Evolutionary conservation across 192 early-diverging fungal species (phyloP), one percentile per base, ranked within the genome.

Genomic region (Backusella luteola): DNA sequence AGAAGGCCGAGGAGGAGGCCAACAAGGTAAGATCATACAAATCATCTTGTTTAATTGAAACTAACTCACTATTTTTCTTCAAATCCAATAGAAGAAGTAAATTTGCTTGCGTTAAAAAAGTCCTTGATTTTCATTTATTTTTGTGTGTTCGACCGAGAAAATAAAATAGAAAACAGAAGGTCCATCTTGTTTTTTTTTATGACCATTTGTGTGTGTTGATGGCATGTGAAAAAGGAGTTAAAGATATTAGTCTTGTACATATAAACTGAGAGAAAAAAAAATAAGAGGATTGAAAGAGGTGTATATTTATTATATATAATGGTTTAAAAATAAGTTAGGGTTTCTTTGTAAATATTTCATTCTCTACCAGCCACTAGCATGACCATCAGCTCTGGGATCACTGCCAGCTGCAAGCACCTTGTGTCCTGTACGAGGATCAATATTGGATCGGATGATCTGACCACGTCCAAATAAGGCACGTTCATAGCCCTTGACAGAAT

Each of bases 1-100:
- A 87, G 67, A 90, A 91, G 81, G 94, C 87, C 83, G 93, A 92
- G 83, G 92, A 93, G 84, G 94, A 95, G 86, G 88, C 88, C 67
- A 88, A 89, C 85, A 90, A 92, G 82, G 91, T 91, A 88, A 88
- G 87, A 32, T 3, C 32, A 32, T 32, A 32, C 32, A 32, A 32
- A 32, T 2, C 32, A 32, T 32, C 32, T 32, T 32, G 32, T 32
- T 32, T 32, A 32, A 32, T 32, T 32, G 32, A 14, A 44, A 44
- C 46, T 49, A 49, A 49, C 46, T n/a, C 29, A 1, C 23, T 9
- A 0, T 6, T 69, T 11, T 42, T 7, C 0, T 19, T 34, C 11
- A 71, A 15, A 34, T 49, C 46, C 29, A 41, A 49, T 71, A 71
- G 70, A 71, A 71, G 44, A 71, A 71, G 17, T 71, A 71, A 71